These are phyloP conservation scores for Globisporangium nagaii DNA, from an alignment of 352 stramenopile species.

Conservation along the genomic window DNA sequence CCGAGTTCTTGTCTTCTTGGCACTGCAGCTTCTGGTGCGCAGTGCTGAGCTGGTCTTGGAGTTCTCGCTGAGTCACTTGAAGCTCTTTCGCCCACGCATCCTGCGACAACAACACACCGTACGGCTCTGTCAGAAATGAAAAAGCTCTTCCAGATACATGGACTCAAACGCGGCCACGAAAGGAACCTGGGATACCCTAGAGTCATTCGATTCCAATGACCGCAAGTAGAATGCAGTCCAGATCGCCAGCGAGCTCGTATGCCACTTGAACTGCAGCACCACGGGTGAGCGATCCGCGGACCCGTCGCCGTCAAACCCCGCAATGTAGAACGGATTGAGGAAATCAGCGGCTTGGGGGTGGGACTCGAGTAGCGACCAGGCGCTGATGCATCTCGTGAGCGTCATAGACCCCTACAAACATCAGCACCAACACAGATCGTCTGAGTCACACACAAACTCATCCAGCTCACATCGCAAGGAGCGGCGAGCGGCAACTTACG, in stretches of 20 bases:
- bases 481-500: conserved; percentile 38
- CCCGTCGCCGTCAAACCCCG: conserved; percentile 30
- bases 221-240: conserved; percentile 84
- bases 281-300: conserved; percentile 47
- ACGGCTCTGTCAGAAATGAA: background rate
- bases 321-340: conserved; percentile 75
- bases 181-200: conserved; percentile 64
- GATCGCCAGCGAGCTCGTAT: conserved; percentile 75
- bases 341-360: conserved; percentile 45
- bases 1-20: conserved; percentile 70
- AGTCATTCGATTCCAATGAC: conserved; percentile 77
- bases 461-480: too few relatives aligned
- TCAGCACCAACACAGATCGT: background rate
- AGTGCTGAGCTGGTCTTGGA: conserved; percentile 60
- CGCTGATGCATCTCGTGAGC: conserved; percentile 49
- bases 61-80: conserved; percentile 69
- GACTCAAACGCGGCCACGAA: conserved; percentile 13
- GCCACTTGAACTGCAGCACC: conserved; percentile 85
- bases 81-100: conserved; percentile 82
- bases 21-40: conserved; percentile 63
- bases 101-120: conserved; percentile 19
- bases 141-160: background rate
- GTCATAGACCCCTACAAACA: conserved; percentile 51
- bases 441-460: too few relatives aligned
- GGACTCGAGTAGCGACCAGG: conserved; percentile 52